These are phyloP conservation scores for Aspergillus cristatus DNA, from an alignment of 495 filamentous ascomycete species.

Conservation along the genomic window DNA sequence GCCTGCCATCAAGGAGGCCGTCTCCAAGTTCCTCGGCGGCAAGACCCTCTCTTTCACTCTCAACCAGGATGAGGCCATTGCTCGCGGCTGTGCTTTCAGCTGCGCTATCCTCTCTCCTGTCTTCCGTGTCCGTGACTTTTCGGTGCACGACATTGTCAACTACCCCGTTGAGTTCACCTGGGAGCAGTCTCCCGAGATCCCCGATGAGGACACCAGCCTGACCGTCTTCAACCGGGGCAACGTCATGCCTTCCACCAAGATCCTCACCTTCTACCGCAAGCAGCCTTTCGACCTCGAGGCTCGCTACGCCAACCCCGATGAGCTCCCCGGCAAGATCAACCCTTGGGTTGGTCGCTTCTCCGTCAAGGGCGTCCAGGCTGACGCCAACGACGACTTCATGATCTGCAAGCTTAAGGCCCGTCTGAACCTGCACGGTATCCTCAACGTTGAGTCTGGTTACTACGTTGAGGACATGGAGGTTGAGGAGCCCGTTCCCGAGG, in stretches of 20 bases:
- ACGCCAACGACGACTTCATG: conserved; percentile 88
- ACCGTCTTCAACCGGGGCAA: conserved; percentile 98
- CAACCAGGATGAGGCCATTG: conserved; percentile 97
- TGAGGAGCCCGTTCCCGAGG: conserved; percentile 76
- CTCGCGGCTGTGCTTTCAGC: conserved; percentile 93
- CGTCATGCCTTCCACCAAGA: conserved; percentile 97
- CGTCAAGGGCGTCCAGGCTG: conserved; percentile 79
- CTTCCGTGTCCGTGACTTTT: conserved; percentile 97
- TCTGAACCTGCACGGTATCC: conserved; percentile 90
- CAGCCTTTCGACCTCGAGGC: conserved; percentile 96
- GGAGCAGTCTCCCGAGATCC: conserved; percentile 98
- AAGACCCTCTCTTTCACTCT: conserved; percentile 92
- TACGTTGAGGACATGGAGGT: conserved; percentile 97
- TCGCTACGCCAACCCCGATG: conserved; percentile 77
- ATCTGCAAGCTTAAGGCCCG: conserved; percentile 99
- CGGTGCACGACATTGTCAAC: conserved; percentile 92
- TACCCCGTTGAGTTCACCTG: conserved; percentile 99
- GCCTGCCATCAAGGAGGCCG: conserved; percentile 80
- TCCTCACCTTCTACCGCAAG: conserved; percentile 98
- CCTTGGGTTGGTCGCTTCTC: conserved; percentile 96
- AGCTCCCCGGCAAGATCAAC: conserved; percentile 82
- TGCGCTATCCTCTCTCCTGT: conserved; percentile 96
- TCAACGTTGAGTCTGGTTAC: conserved; percentile 96
- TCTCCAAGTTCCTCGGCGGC: conserved; percentile 79
- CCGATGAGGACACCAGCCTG: conserved; percentile 95